Conservation (phyloP, 2,329 filamentous ascomycete species). For the Rugonectria rugulosa region DNA sequence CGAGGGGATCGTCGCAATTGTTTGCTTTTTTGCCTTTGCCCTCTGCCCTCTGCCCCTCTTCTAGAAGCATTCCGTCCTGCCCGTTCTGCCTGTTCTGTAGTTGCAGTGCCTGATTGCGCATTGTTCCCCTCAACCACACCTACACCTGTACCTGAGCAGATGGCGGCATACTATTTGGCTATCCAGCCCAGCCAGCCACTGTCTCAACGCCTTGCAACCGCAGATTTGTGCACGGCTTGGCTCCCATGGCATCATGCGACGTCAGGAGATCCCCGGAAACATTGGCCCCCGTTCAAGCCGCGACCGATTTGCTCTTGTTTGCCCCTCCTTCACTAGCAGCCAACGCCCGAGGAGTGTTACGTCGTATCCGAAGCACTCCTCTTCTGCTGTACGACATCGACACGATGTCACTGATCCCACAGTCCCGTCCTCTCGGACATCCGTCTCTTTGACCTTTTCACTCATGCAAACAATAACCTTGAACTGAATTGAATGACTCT, state of each 20-base stretch:
- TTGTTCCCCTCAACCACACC: background rate
- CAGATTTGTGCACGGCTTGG: background rate
- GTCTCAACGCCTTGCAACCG: background rate
- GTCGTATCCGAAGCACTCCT: no score
- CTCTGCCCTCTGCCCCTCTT: background rate
- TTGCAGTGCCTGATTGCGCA: background rate
- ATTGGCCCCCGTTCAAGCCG: background rate
- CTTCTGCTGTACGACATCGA: no score
- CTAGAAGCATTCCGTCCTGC: conserved; percentile 2
- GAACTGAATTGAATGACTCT: background rate
- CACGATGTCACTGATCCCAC: no score
- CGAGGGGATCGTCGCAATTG: background rate
- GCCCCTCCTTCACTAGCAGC: background rate
- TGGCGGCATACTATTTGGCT: background rate
- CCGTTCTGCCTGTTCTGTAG: no score
- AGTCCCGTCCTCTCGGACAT: no score
- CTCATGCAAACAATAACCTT: background rate
- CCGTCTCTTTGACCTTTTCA: no score
- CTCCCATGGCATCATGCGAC: conserved; percentile 5
- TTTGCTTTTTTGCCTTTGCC: background rate
- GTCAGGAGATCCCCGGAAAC: conserved; percentile 12
- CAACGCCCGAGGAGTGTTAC: background rate
- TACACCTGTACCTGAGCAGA: background rate
- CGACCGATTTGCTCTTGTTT: background rate
- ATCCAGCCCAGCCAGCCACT: background rate